Conservation (phyloP, 1,284 basidiomycete genomes). For the Ustilago vetiveriae region DNA sequence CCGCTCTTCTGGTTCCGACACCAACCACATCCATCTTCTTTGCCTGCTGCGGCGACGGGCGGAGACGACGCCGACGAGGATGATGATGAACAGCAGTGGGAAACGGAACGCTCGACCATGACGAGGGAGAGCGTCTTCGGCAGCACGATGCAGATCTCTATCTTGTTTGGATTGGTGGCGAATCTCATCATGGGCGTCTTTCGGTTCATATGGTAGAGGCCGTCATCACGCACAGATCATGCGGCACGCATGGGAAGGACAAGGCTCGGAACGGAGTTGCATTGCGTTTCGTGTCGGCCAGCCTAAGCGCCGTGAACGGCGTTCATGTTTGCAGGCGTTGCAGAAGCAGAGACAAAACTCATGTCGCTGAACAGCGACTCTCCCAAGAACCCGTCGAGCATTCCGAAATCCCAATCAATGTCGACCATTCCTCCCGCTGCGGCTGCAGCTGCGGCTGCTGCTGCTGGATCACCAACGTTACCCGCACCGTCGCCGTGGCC, state of each 20-base stretch:
- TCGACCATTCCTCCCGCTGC: slow-evolving; percentile 6
- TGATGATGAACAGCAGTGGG: slow-evolving; percentile 28
- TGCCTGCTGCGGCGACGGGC: neutral
- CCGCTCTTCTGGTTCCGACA: slow-evolving; percentile 42
- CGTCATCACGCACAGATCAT: too few species aligned
- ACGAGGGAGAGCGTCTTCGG: slow-evolving; percentile 25
- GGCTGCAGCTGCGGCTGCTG: too few species aligned
- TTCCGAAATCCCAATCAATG: slow-evolving; percentile 44
- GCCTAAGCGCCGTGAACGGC: neutral
- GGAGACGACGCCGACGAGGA: slow-evolving; percentile 7
- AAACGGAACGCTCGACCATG: slow-evolving; percentile 1
- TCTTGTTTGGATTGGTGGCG: slow-evolving; percentile 32
- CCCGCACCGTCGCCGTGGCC: neutral
- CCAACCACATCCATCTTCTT: slow-evolving; percentile 17
- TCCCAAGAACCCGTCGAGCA: slow-evolving; percentile 41
- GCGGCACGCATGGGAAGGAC: too few species aligned
- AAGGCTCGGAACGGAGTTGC: too few species aligned
- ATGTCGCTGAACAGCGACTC: slow-evolving; percentile 49
- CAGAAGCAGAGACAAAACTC: slow-evolving; percentile 35
- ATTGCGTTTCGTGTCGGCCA: too few species aligned
- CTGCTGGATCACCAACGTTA: neutral
- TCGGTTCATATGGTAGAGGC: slow-evolving; percentile 36
- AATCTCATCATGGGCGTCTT: slow-evolving; percentile 40
- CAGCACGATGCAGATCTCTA: slow-evolving; percentile 39
- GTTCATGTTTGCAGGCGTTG: slow-evolving; percentile 5